Base-by-base conservation (phyloP, 169 alveolate species). In the Eimeria maxima region DNA sequence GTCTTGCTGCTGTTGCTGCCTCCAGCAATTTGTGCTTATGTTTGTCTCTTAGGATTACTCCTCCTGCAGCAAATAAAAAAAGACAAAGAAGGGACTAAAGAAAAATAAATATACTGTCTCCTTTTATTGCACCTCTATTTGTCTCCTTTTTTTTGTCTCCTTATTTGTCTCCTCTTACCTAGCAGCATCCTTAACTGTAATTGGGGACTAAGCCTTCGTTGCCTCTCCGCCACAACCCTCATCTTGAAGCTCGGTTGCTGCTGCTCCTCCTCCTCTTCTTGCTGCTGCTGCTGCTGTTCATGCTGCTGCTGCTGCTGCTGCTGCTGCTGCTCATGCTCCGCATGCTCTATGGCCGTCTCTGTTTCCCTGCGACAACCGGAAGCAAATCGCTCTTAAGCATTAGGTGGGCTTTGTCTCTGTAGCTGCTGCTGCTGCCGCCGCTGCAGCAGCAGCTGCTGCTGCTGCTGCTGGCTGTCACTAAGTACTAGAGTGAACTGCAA, bases 251-350 rank as follows among this genome's bases (percentile, higher is more conserved):
- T 11, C 33, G 10, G 84, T 11, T 73, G 27, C 57, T 78, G 55
- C 60, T 45, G 89, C 89, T 27, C 29, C 65, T 78, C 42, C 89
- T 78, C 67, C 42, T 78, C 42, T 27, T 78, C 89, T 57, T 78
- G 89, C 29, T 78, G 89, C 89, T 44, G 65, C 89, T 38, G 76
- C n/a, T 65, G 76, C 33, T 27, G 13, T 18, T 27, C 11, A 6
- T 22, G 78, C 38, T 50, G 57, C 57, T 50, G 57, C 57, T 50
- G 57, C 5, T 50, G 57, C 57, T 7, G 11, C 57, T 50, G n/a
- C n/a, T n/a, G n/a, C n/a, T n/a, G n/a, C n/a, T n/a, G n/a, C n/a
- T n/a, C n/a, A n/a, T n/a, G n/a, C n/a, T n/a, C 44, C 6, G 78
- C 78, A 7, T 50, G 5, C 11, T 50, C 57, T 50, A 7, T 50